Evolutionary conservation across 345 rosid genomes (phyloP), one percentile per base, ranked within the genome.

Genomic region (Citropsis articulata): DNA sequence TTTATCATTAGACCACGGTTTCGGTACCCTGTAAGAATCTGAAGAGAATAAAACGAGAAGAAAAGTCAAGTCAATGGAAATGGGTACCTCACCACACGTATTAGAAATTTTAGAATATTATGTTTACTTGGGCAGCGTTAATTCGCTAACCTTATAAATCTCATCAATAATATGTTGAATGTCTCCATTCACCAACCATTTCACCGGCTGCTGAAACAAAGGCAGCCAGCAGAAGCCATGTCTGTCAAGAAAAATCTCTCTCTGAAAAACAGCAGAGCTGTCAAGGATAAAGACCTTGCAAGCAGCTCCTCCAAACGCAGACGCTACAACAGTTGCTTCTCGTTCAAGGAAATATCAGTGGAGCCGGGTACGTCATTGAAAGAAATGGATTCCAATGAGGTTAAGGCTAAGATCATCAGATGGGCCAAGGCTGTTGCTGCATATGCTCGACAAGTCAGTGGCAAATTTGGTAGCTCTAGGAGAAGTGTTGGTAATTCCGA

Each of bases 371-470:
- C 67, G 7, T 84, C 96, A 16, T 81, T 93, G 73, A 77, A 53
- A 27, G 86, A 88, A 7, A 67, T 83, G 62, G 94, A 93, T 84
- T 92, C 98, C 0, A 80, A 75, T 61, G 90, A 89, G 89, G 77
- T 95, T 45, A 93, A 93, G 87, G 84, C 38, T 8, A 97, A 89
- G 75, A 95, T 95, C 68, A 82, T 56, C 55, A 91, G 90, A 78
- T 95, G 99, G 99, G 93, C 98, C 10, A 93, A 89, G 83, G 89
- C 91, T 66, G 97, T 93, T 1, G 99, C 81, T 7, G 84, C 82
- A 4, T 90, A 91, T 40, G 98, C 94, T 71, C 93, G 97, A 48
- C 98, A 95, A 83, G 90, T 93, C 65, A 93, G 97, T 53, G 83
- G 88, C 14, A 65, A 78, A 10, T 65, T 91, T 2, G 85, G 85